Evolutionary conservation across 2,329 filamentous ascomycete species (phyloP), one percentile per base, ranked within the genome.

Genomic region (Pestalotiopsis sp.): DNA sequence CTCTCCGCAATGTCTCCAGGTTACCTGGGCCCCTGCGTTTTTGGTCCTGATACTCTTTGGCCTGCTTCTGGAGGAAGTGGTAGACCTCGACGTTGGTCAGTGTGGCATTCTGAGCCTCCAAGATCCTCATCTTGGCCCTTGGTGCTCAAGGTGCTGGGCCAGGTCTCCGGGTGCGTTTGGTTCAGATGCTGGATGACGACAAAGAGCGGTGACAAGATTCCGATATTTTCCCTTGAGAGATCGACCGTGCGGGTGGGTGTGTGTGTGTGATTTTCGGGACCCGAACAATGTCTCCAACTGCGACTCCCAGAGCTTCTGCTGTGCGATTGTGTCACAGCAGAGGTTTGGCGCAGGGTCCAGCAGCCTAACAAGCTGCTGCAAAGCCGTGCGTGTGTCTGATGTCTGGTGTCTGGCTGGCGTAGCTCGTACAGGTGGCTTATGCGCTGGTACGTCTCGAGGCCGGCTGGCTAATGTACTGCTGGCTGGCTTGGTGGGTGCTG

Each of bases 81-180:
- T 90, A 90, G 71, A 94, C 91, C 83, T 94, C 92, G 72, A 88
- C 91, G 79, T 94, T 94, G 77, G 89, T 88, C 75, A 94, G 83
- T 57, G 91, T 85, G 4, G 90, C 91, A 38, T 88, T 88, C 77
- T 93, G 91, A 3, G 91, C 84, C 75, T 92, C 91, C 74, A 93
- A 81, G 75, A 94, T 88, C 86, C 93, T 91, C 89, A 91, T 90
- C 23, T 45, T 78, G 74, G 36, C 14, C 25, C 41, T 57, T 57
- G 14, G 11, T 36, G 45, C 20, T 52, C 23, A n/a, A 11, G 45
- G 17, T 52, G 45, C 45, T 52, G 17, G 45, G 20, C n/a, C 45
- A n/a, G 45, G n/a, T 23, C 45, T 20, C 45, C 17, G 20, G 14
- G 17, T 58, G 58, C 13, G n/a, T 63, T 63, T 65, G 52, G 27